These are phyloP conservation scores for Musa balbisiana DNA, from an alignment of 202 grass and related monocot genomes.

Conservation along the genomic window DNA sequence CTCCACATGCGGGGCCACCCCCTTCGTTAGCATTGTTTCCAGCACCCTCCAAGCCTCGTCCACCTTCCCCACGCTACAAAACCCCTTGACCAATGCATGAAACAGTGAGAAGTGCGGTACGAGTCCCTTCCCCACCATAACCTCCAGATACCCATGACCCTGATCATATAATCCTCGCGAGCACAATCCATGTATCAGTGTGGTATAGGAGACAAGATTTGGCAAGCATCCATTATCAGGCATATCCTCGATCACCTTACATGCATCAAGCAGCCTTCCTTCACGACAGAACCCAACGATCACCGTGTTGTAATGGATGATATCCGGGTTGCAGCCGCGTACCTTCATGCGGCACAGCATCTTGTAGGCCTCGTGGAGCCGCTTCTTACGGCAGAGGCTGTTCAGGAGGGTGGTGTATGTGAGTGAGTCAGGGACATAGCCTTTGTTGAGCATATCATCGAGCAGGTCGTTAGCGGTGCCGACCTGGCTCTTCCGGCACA, in stretches of 20 bases:
- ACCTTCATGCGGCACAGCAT: slow-evolving; percentile 72
- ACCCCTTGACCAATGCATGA: slow-evolving; percentile 63
- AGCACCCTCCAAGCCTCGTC: slow-evolving; percentile 43
- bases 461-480: slow-evolving; percentile 47
- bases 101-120: slow-evolving; percentile 68
- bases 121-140: slow-evolving; percentile 47
- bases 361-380: slow-evolving; percentile 62
- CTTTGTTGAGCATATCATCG: slow-evolving; percentile 80
- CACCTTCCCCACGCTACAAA: slow-evolving; percentile 54
- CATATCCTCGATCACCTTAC: slow-evolving; percentile 86
- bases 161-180: slow-evolving; percentile 39
- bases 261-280: slow-evolving; percentile 59
- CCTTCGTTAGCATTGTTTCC: slow-evolving; percentile 48
- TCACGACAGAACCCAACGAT: slow-evolving; percentile 66
- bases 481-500: slow-evolving; percentile 67
- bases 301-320: slow-evolving; percentile 78
- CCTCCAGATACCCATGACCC: slow-evolving; percentile 43
- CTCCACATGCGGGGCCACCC: slow-evolving; percentile 50
- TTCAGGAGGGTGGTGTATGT: slow-evolving; percentile 73
- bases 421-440: slow-evolving; percentile 47
- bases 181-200: slow-evolving; percentile 57
- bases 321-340: slow-evolving; percentile 53
- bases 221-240: slow-evolving; percentile 35
- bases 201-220: slow-evolving; percentile 42
- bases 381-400: slow-evolving; percentile 67